Evolutionary conservation across 108 stramenopile genomes (phyloP).

Genomic region (Epithemia pelagica): DNA sequence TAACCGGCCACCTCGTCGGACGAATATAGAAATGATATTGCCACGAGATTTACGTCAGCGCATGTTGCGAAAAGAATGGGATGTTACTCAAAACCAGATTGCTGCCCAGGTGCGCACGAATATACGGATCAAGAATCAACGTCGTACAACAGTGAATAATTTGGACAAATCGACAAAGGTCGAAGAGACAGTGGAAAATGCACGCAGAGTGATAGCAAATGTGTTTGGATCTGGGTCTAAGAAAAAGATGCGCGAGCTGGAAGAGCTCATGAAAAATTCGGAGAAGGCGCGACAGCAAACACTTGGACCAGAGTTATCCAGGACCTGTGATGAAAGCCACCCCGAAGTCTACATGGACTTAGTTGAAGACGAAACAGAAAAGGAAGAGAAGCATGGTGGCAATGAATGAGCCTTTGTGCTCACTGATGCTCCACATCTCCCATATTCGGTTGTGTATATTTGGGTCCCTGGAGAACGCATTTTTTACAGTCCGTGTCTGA

Average conservation of each 20-base stretch:
- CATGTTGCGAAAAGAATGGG: conserved; percentile 53
- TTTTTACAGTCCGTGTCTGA: no score
- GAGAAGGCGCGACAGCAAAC: conserved; percentile 1
- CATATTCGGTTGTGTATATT: no score
- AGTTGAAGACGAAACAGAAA: neutral
- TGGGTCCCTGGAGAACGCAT: no score
- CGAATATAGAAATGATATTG: conserved; percentile 36
- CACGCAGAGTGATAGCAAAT: conserved; percentile 9
- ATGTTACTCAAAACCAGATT: conserved; percentile 40
- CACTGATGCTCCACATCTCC: no score
- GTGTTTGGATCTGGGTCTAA: conserved; percentile 8
- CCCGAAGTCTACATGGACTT: neutral
- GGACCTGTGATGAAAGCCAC: neutral
- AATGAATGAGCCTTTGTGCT: no score
- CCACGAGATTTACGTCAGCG: conserved; percentile 42
- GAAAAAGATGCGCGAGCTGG: conserved; percentile 8
- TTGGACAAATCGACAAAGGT: conserved; percentile 37
- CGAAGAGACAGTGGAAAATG: conserved; percentile 37
- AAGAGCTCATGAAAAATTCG: conserved; percentile 1
- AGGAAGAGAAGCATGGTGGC: no score
- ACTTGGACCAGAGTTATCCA: neutral
- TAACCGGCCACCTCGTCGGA: conserved; percentile 28
- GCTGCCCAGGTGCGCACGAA: conserved; percentile 48
- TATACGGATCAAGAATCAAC: conserved; percentile 49
- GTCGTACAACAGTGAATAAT: conserved; percentile 59